Percentiles rank a stretch among this genome's conserved stretches.
phyloP scores from a whole-genome alignment of 352 stramenopile species.

The Phytophthora agathidicida region DNA sequence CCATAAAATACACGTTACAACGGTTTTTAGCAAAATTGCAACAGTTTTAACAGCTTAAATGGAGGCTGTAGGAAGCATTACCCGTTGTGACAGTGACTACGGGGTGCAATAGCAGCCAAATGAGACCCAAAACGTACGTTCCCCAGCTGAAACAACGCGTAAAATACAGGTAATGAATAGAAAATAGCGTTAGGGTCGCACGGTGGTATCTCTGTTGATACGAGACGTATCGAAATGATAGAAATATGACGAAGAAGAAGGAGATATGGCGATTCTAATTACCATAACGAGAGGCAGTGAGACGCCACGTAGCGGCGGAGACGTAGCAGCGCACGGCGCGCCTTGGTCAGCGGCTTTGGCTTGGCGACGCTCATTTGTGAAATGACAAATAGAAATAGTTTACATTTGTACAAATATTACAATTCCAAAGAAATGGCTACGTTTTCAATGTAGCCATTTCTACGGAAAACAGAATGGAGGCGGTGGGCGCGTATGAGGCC shows the following conservation, averaged over 20 bases:
- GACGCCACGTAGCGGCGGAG: constrained; percentile 25
- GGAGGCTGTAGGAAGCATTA: constrained; percentile 3
- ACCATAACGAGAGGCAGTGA: constrained; percentile 53
- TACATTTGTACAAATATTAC: neutral
- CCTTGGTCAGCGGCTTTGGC: constrained; percentile 32
- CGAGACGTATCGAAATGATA: neutral
- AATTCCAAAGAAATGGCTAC: constrained; percentile 10
- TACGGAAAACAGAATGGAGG: constrained; percentile 22
- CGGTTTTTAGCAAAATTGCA: neutral
- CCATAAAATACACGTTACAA: neutral
- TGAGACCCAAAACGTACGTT: constrained; percentile 65
- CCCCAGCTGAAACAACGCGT: constrained; percentile 51
- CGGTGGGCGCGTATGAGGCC: constrained; percentile 62
- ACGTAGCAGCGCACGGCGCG: constrained; percentile 33
- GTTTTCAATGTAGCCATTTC: too few relatives aligned
- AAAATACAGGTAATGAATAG: neutral
- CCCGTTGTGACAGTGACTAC: constrained; percentile 79
- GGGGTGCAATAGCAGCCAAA: constrained; percentile 84
- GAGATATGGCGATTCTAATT: neutral
- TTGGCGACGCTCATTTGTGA: constrained; percentile 6
- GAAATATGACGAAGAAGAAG: constrained; percentile 1
- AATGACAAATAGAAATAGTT: neutral
- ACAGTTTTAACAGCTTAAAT: neutral
- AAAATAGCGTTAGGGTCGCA: constrained; percentile 1
- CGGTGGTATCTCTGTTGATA: neutral